These are phyloP conservation scores for Yarrowia yakushimensis DNA, from an alignment of 805 yeast genomes.

Conservation along the genomic window DNA sequence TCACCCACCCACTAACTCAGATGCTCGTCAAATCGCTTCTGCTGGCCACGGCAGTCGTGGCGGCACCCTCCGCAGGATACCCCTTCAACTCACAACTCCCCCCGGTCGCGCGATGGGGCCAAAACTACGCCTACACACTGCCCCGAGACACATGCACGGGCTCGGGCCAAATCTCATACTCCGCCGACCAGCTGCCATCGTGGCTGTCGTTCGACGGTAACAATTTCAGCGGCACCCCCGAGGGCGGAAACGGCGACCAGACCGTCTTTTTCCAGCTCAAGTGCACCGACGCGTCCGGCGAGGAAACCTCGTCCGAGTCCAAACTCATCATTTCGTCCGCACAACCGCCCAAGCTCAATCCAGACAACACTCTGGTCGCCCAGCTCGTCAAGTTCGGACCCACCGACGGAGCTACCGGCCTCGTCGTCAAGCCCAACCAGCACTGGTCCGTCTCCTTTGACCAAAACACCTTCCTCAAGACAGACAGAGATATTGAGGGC, in stretches of 20 bases:
- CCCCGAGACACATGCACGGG: constrained; percentile 66
- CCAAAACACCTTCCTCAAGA: constrained; percentile 51
- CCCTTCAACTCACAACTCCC: constrained; percentile 85
- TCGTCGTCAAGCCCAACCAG: constrained; percentile 69
- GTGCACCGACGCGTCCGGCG: constrained; percentile 63
- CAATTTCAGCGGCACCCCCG: constrained; percentile 64
- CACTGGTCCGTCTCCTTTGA: constrained; percentile 64
- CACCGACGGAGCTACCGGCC: constrained; percentile 72
- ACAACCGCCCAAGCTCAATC: constrained; percentile 51
- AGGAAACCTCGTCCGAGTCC: constrained; percentile 45
- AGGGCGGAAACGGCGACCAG: constrained; percentile 40
- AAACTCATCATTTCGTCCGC: constrained; percentile 57
- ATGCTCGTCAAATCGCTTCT: constrained; percentile 11
- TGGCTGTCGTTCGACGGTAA: constrained; percentile 75
- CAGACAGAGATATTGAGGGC: constrained; percentile 51
- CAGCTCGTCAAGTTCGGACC: constrained; percentile 63
- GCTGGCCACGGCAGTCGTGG: constrained; percentile 32
- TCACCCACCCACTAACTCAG: constrained; percentile 9
- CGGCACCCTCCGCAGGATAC: constrained; percentile 59
- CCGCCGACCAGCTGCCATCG: constrained; percentile 57
- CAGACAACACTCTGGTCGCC: constrained; percentile 44
- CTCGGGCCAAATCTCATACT: constrained; percentile 42
- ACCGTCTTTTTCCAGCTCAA: constrained; percentile 49
- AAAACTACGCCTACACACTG: constrained; percentile 59
- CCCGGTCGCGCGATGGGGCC: constrained; percentile 72